Conservation (phyloP, 148 eudicot species). For the Cornus florida region DNA sequence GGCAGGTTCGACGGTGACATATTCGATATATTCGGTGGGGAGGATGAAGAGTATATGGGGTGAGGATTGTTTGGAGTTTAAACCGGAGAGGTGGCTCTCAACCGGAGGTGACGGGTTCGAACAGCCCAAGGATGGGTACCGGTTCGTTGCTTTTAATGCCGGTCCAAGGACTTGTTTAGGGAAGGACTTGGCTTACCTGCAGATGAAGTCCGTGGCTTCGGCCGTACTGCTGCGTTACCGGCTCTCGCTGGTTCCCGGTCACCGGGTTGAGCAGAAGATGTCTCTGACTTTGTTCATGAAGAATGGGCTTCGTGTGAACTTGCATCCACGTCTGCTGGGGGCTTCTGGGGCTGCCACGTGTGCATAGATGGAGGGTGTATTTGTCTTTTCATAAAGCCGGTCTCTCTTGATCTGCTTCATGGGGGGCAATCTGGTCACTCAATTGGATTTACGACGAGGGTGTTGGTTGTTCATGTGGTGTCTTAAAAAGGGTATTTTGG, state of each 20-base stretch:
- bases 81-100: conserved; percentile 83
- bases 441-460: not conserved
- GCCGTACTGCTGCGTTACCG: conserved; percentile 79
- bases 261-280: conserved; percentile 83
- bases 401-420: not conserved
- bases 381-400: not conserved
- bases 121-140: conserved; percentile 67
- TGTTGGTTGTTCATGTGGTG: not conserved
- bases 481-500: conserved; percentile 3
- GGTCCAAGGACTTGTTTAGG: conserved; percentile 95
- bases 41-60: conserved; percentile 89
- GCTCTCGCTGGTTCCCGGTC: conserved; percentile 63
- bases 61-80: conserved; percentile 81
- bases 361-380: conserved; percentile 15
- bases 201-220: conserved; percentile 85
- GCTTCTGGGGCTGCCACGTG: conserved; percentile 13
- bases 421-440: not conserved
- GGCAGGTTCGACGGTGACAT: conserved; percentile 83
- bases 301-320: conserved; percentile 65
- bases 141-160: conserved; percentile 83
- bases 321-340: conserved; percentile 61
- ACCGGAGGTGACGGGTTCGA: conserved; percentile 49
- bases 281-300: conserved; percentile 85
- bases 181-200: conserved; percentile 84
- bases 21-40: conserved; percentile 82